Evolutionary conservation across 257 asterid genomes (phyloP).

Genomic region (Ilex aquifolium): DNA sequence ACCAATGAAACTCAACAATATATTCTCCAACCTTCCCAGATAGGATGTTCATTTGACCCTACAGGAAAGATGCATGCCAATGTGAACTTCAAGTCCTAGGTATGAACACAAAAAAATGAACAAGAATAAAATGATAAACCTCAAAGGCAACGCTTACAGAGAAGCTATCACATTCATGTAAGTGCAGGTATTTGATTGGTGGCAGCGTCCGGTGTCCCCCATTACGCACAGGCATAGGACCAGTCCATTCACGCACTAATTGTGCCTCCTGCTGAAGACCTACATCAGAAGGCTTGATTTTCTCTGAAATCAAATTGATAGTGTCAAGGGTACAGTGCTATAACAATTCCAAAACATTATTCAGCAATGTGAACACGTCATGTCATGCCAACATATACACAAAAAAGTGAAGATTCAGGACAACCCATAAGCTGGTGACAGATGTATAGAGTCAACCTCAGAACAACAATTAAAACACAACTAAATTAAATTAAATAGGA

Average conservation of each 20-base stretch:
- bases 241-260: constrained; percentile 67
- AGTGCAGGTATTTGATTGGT: constrained; percentile 73
- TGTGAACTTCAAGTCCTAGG: constrained; percentile 4
- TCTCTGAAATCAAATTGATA: constrained; percentile 43
- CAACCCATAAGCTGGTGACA: too few species aligned
- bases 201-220: constrained; percentile 49
- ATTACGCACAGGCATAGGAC: constrained; percentile 44
- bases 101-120: constrained; percentile 4
- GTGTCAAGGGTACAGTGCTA: constrained; percentile 6
- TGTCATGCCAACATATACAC: background rate
- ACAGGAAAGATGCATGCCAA: constrained; percentile 3
- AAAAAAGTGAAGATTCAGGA: too few species aligned
- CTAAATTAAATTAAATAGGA: too few species aligned
- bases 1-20: background rate
- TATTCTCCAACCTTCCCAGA: constrained; percentile 7
- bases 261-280: constrained; percentile 98
- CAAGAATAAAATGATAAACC: background rate
- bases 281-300: constrained; percentile 97
- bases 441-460: too few species aligned
- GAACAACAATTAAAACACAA: too few species aligned
- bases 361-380: constrained; percentile 18
- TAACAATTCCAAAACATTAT: background rate
- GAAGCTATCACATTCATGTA: constrained; percentile 85
- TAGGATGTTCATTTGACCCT: constrained; percentile 1
- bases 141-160: constrained; percentile 48